A percentile compares a stretch with the other conserved stretches of the same genome.
Conservation (phyloP, 2,329 filamentous ascomycete species). For the Epichloe typhina region DNA sequence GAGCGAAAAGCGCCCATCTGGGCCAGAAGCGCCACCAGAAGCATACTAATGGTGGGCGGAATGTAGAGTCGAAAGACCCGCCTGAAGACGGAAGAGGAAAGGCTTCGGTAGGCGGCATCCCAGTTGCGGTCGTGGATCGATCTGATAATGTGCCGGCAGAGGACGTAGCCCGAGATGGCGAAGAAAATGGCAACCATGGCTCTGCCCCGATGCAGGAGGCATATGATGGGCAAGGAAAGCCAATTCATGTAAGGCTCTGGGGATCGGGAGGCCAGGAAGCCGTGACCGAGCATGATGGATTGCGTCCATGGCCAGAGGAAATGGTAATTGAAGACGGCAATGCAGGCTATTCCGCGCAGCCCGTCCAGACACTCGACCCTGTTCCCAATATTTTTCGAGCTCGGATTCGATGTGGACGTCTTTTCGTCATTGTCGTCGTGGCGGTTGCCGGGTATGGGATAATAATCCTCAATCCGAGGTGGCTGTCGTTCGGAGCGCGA, state of each 20-base stretch:
- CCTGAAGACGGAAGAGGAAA: constrained; percentile 24
- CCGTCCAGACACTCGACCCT: constrained; percentile 28
- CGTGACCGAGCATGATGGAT: constrained; percentile 26
- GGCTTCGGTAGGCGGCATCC: constrained; percentile 22
- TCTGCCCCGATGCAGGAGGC: constrained; percentile 25
- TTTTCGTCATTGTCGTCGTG: neutral
- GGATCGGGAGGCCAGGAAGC: constrained; percentile 21
- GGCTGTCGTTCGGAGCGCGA: neutral
- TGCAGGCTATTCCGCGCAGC: constrained; percentile 27
- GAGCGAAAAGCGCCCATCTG: constrained; percentile 24
- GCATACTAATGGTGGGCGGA: constrained; percentile 27
- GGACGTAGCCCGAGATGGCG: constrained; percentile 29
- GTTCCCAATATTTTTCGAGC: constrained; percentile 11
- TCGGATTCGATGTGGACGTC: neutral
- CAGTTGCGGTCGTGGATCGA: constrained; percentile 22
- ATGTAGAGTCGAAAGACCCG: constrained; percentile 27
- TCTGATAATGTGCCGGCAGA: constrained; percentile 25
- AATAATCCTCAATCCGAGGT: neutral
- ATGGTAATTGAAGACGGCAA: constrained; percentile 30
- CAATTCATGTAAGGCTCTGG: constrained; percentile 20
- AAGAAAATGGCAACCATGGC: constrained; percentile 32
- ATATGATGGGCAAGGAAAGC: constrained; percentile 25
- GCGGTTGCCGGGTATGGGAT: neutral
- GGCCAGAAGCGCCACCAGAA: constrained; percentile 24
- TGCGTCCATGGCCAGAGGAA: constrained; percentile 29